Conservation (phyloP, 2,329 filamentous ascomycete species). For the Fusarium sambucinum region DNA sequence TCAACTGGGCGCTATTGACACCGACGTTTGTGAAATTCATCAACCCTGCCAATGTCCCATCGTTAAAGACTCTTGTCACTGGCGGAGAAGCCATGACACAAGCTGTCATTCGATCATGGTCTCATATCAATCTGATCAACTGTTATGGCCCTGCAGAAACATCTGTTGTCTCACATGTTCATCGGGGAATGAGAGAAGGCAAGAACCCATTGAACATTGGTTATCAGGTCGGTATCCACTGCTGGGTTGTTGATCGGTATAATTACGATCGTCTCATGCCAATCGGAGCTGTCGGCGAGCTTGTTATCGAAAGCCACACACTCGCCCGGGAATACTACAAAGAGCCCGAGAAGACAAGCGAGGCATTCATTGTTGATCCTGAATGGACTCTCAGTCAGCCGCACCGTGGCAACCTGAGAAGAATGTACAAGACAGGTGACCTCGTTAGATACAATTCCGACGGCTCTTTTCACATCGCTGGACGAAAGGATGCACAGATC, state of each 20-base stretch:
- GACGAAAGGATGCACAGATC: conserved; percentile 50
- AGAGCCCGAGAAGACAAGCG: conserved; percentile 50
- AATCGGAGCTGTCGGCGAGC: conserved; percentile 51
- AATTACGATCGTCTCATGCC: conserved; percentile 48
- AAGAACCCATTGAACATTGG: conserved; percentile 44
- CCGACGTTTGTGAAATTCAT: conserved; percentile 40
- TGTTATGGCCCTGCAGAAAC: conserved; percentile 44
- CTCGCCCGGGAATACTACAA: conserved; percentile 65
- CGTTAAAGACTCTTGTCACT: conserved; percentile 39
- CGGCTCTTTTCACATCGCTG: conserved; percentile 42
- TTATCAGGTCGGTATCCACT: conserved; percentile 25
- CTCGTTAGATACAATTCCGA: conserved; percentile 47
- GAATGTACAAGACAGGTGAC: conserved; percentile 45
- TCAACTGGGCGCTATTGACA: conserved; percentile 40
- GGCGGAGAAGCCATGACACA: conserved; percentile 46
- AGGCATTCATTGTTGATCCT: conserved; percentile 45
- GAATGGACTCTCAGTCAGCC: conserved; percentile 19
- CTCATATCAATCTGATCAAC: conserved; percentile 43
- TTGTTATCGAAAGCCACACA: conserved; percentile 53
- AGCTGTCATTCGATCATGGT: conserved; percentile 40
- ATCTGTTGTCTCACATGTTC: conserved; percentile 37
- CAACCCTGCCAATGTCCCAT: conserved; percentile 32
- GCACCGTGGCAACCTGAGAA: fast-evolving
- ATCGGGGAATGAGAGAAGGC: conserved; percentile 29
- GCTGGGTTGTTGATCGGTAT: conserved; percentile 48